Percentiles rank a stretch among this genome's conserved stretches.
Evolutionary conservation across 768 basidiomycete species (phyloP).

Genomic region (Lanmaoa pseudosensibilis): DNA sequence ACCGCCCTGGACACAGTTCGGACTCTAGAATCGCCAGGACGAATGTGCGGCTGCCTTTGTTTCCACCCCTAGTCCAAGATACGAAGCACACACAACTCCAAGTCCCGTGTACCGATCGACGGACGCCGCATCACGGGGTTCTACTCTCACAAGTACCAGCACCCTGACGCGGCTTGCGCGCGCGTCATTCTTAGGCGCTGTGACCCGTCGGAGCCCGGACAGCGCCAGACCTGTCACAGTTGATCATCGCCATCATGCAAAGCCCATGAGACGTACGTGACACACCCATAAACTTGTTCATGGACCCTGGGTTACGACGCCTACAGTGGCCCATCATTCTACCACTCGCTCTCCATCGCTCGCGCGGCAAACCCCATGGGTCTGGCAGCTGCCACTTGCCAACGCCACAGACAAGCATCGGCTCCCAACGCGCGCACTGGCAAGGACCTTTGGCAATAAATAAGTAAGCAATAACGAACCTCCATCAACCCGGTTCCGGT

Average conservation of each 20-base stretch:
- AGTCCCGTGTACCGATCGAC: neutral
- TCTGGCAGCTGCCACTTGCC: neutral
- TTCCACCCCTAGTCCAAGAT: neutral
- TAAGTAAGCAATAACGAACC: neutral
- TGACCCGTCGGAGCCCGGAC: neutral
- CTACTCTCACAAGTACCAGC: neutral
- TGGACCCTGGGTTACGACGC: neutral
- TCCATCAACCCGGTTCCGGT: neutral
- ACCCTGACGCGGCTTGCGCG: too few relatives aligned
- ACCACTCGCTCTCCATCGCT: too few relatives aligned
- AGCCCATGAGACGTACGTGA: neutral
- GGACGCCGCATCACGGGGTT: neutral
- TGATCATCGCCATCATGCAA: neutral
- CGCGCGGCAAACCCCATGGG: neutral
- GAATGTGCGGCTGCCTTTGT: neutral
- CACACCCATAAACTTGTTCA: neutral
- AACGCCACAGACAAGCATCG: neutral
- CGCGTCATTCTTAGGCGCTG: neutral
- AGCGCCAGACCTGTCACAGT: neutral
- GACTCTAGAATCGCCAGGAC: neutral
- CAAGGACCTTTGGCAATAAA: neutral
- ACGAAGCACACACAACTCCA: neutral
- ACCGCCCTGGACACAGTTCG: neutral
- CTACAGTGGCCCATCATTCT: neutral
- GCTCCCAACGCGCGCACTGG: neutral